Conservation (phyloP, 305 asterid genomes). For the Fraxinus velutina region DNA sequence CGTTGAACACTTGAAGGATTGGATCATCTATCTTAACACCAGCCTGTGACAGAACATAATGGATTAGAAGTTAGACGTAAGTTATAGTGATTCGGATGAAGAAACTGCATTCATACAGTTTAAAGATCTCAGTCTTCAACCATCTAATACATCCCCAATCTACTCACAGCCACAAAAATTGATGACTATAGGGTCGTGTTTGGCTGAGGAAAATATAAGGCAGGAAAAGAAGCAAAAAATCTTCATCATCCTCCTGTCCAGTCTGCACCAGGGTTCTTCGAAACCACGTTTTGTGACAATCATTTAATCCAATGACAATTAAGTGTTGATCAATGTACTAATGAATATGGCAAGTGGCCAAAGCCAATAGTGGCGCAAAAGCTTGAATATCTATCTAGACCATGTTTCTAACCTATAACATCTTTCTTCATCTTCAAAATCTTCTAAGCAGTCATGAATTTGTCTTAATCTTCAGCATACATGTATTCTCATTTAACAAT, state of each 20-base stretch:
- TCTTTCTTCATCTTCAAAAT: background rate
- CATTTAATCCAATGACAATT: background rate
- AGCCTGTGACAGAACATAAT: slow-evolving; percentile 48
- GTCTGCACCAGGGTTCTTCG: background rate
- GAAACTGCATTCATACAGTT: slow-evolving; percentile 1
- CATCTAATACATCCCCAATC: background rate
- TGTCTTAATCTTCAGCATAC: background rate
- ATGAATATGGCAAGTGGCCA: background rate
- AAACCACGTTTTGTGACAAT: background rate
- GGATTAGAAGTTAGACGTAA: slow-evolving; percentile 5
- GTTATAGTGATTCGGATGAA: slow-evolving; percentile 6
- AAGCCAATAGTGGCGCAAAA: background rate
- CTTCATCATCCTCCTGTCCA: background rate
- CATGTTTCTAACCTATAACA: background rate
- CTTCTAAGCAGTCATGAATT: background rate
- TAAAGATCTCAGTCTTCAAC: background rate
- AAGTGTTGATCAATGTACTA: background rate
- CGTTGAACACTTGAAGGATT: slow-evolving; percentile 54
- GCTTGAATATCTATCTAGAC: background rate
- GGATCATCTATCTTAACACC: slow-evolving; percentile 86
- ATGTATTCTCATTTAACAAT: background rate
- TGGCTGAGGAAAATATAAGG: background rate
- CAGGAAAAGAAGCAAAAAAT: background rate
- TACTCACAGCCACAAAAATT: background rate
- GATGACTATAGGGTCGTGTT: background rate